Base-by-base conservation (phyloP, 768 basidiomycete species). In the Pulveroboletus ravenelii region DNA sequence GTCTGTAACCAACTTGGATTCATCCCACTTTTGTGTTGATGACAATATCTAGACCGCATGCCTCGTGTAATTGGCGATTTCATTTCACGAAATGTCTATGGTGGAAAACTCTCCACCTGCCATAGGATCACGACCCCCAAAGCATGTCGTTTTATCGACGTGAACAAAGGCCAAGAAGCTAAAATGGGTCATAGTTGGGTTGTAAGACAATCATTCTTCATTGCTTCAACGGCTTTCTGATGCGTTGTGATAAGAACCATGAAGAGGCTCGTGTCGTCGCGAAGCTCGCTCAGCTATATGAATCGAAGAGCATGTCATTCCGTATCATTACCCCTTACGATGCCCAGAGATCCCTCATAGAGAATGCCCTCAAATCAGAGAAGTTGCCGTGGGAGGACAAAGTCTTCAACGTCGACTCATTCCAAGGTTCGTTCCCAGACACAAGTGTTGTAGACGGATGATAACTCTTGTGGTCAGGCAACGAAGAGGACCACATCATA, bases 241-340 rank as follows among this genome's bases (percentile, higher is more conserved):
- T 8, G 6, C 27, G 15, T n/a, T 45, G 20, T 23, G 12, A 39
- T 20, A 56, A 91, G 89, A 91, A 91, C 66, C 41, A 35, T 9
- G 54, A 63, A 38, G 90, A 92, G 66, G 66, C 70, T 55, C 59
- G 73, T 37, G 70, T 75, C 46, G 74, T 84, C 18, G 58, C 84
- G 12, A 72, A 77, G 40, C 66, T 91, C 47, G 82, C 82, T 47
- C 54, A 57, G 38, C 66, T 77, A 37, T 76, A 87, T 36, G 66
- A 81, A 59, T 64, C 70, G 2, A 64, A 72, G 48, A 56, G 62
- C 0, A 74, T 70, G 57, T 66, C 69, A 3, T 90, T 77, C 68
- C 74, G 77, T 41, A 79, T 92, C 46, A 84, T 93, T 42, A 89
- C 85, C 6, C 89, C 89, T 0, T 92, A 92, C 70, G 86, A 87